Conservation (phyloP, 768 basidiomycete species). For the Termitomyces sp. region DNA sequence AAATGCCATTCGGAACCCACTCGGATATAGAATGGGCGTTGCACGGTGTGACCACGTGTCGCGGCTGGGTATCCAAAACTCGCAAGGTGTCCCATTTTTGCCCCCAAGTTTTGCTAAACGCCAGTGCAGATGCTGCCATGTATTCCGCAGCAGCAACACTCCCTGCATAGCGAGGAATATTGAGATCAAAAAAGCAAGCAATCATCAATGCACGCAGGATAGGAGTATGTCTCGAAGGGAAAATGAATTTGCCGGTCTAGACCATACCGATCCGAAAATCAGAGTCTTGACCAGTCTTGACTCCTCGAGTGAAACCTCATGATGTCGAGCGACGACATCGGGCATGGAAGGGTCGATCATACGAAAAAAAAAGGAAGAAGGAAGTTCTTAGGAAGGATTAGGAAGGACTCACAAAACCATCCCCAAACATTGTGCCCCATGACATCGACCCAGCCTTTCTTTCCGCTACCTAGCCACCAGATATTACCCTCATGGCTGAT, state of each 20-base stretch:
- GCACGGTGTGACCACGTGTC: neutral
- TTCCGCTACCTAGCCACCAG: constrained; percentile 72
- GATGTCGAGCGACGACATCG: neutral
- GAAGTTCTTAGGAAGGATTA: neutral
- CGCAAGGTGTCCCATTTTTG: neutral
- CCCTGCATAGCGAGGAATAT: neutral
- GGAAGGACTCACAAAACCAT: constrained; percentile 72
- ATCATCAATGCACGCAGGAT: neutral
- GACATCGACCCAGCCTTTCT: constrained; percentile 68
- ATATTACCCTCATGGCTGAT: constrained; percentile 73
- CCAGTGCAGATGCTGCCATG: neutral
- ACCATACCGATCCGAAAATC: neutral
- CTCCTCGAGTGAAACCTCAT: neutral
- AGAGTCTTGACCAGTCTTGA: neutral
- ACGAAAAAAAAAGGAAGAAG: constrained; percentile 1
- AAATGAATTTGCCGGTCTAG: neutral
- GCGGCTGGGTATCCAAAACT: neutral
- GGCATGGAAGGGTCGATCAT: neutral
- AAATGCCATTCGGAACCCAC: constrained; percentile 10
- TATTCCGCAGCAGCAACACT: neutral
- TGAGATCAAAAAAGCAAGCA: neutral
- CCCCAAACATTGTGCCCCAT: constrained; percentile 68
- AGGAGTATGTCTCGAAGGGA: neutral
- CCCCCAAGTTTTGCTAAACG: constrained; percentile 1
- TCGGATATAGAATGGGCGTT: constrained; percentile 5